Evolutionary conservation across 768 basidiomycete species (phyloP), one percentile per base, ranked within the genome.

Genomic region (Suillus paluster): DNA sequence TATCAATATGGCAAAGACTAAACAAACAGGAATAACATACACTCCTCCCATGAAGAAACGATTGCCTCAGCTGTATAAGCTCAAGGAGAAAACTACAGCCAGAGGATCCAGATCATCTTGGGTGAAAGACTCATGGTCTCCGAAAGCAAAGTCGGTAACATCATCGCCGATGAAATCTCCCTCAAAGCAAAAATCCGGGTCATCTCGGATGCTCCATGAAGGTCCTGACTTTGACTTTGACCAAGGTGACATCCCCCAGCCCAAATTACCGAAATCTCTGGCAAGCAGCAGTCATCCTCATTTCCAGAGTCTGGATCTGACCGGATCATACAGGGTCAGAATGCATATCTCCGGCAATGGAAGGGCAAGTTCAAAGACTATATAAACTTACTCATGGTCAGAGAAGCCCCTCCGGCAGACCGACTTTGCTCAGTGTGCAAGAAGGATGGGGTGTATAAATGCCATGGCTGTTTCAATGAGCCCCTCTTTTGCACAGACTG

Each of bases 1-100:
- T 4, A 23, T 48, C 9, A 27, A 49, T 19, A 49, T 49, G 48
- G 9, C 4, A 17, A 49, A 49, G 4, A 19, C 48, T 1, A 49
- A 49, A 49, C 8, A 27, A 27, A 30, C 30, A 17, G 48, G 27
- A 25, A 27, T 48, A 12, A 14, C 15, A 48, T 48, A 48, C 25
- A 48, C 46, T 25, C 46, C 46, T 48, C 25, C 46, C 7, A 27
- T 2, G 8, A 48, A 48, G 46, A 48, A 25, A 27, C 15, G 2
- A 27, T 48, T 27, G 46, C 46, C 46, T 48, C 46, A 48, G 46
- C 25, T 48, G 14, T 48, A 48, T 48, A 48, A 48, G 25, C 46
- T 48, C 46, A 27, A 48, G 25, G 46, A 27, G 25, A 48, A 25
- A 17, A 48, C 25, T 27, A 48, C 46, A 17, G 25, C 25, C 14